phyloP scores from a whole-genome alignment of 2,329 filamentous ascomycete species.

The Aspergillus fructus region DNA sequence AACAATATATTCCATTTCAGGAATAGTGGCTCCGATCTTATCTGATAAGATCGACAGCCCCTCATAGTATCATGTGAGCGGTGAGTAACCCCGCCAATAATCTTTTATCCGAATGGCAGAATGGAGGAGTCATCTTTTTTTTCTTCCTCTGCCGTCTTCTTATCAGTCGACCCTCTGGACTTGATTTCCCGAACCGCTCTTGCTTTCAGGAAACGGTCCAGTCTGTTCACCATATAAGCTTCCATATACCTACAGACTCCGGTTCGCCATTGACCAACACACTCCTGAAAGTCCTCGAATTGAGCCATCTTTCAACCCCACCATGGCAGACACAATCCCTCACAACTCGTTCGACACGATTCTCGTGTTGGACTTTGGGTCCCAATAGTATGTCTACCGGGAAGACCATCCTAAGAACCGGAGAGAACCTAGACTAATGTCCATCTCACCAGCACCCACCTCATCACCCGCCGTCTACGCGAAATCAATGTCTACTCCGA shows the following conservation, averaged over 20 bases:
- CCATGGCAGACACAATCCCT: constrained; percentile 22
- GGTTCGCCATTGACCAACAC: background rate
- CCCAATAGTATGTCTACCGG: constrained; percentile 20
- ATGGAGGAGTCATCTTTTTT: constrained; percentile 9
- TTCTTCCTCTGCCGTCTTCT: constrained; percentile 5
- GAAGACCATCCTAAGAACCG: background rate
- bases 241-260: background rate
- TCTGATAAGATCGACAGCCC: constrained; percentile 11
- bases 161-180: constrained; percentile 8
- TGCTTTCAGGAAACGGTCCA: background rate
- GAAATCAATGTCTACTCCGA: constrained; percentile 81
- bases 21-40: constrained; percentile 4
- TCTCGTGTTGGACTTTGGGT: constrained; percentile 69
- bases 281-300: background rate
- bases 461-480: constrained; percentile 55
- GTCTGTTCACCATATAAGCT: background rate
- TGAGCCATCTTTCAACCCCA: constrained; percentile 5
- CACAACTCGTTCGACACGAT: constrained; percentile 60
- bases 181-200: constrained; percentile 3
- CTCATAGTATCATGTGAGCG: constrained; percentile 5
- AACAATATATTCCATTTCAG: background rate
- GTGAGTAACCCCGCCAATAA: constrained; percentile 5
- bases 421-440: constrained; percentile 4
- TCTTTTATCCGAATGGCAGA: background rate
- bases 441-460: constrained; percentile 13